A percentile compares a stretch with the other conserved stretches of the same genome.
Evolutionary conservation across 2,329 filamentous ascomycete species (phyloP).

Genomic region (Blastomyces emzantsi): DNA sequence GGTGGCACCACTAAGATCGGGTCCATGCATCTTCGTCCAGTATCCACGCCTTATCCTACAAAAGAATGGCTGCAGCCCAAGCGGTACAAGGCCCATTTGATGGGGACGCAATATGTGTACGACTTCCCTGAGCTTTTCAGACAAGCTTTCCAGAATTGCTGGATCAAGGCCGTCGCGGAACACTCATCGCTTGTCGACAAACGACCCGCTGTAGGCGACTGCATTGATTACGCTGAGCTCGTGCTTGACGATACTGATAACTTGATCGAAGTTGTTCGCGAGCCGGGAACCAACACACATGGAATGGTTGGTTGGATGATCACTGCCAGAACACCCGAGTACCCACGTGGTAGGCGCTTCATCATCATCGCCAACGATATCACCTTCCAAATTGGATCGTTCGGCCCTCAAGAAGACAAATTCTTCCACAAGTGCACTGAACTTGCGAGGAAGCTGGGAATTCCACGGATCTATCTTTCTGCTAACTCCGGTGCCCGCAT

Average conservation of each 20-base stretch:
- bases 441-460: slow-evolving; percentile 83
- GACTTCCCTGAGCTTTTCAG: slow-evolving; percentile 99
- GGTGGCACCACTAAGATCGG: slow-evolving; percentile 92
- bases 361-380: slow-evolving; percentile 98
- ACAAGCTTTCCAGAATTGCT: slow-evolving; percentile 93
- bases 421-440: slow-evolving; percentile 99
- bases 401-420: slow-evolving; percentile 90
- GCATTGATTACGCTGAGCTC: slow-evolving; percentile 87
- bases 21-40: slow-evolving; percentile 84
- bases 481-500: slow-evolving; percentile 98
- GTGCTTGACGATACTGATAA: slow-evolving; percentile 92
- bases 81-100: slow-evolving; percentile 97
- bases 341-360: slow-evolving; percentile 83
- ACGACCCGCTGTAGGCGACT: slow-evolving; percentile 78
- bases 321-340: slow-evolving; percentile 89
- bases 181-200: slow-evolving; percentile 66
- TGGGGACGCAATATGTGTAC: slow-evolving; percentile 99
- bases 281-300: slow-evolving; percentile 88
- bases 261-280: slow-evolving; percentile 83
- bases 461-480: slow-evolving; percentile 94
- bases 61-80: slow-evolving; percentile 99
- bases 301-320: slow-evolving; percentile 99
- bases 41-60: slow-evolving; percentile 87
- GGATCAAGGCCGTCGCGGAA: slow-evolving; percentile 65
- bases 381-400: slow-evolving; percentile 97